Percentiles rank a stretch among this genome's conserved stretches.
These are phyloP conservation scores for Lactifluus piperatus DNA, from an alignment of 768 basidiomycete species.

Conservation along the genomic window DNA sequence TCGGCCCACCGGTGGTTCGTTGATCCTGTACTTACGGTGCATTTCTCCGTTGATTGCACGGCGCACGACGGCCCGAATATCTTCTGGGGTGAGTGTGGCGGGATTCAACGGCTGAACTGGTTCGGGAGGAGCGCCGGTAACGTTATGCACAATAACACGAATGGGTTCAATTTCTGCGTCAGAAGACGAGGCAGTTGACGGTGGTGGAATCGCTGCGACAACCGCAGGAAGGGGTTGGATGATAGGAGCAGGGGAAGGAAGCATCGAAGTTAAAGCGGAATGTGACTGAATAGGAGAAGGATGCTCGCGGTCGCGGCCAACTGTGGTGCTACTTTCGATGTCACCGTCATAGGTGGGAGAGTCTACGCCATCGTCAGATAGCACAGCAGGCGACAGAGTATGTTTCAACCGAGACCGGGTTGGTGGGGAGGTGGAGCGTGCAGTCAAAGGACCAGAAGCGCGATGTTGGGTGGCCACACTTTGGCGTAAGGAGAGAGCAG, in stretches of 20 bases:
- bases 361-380: constrained; percentile 69
- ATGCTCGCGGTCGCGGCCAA: constrained; percentile 36
- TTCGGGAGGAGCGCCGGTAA: constrained; percentile 16
- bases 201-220: neutral
- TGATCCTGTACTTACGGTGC: constrained; percentile 70
- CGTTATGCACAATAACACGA: constrained; percentile 4
- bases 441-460: constrained; percentile 3
- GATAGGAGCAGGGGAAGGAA: constrained; percentile 15
- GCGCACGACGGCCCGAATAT: constrained; percentile 71
- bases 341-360: constrained; percentile 90
- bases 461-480: constrained; percentile 23
- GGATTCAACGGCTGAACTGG: constrained; percentile 43
- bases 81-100: constrained; percentile 58
- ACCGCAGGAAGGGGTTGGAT: constrained; percentile 12
- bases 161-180: constrained; percentile 17
- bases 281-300: constrained; percentile 24
- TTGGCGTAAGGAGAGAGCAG: constrained; percentile 34
- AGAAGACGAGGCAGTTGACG: constrained; percentile 17
- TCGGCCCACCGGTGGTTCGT: constrained; percentile 68
- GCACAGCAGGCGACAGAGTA: constrained; percentile 33
- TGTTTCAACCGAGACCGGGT: constrained; percentile 22
- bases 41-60: constrained; percentile 66
- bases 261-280: constrained; percentile 21
- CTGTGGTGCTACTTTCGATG: constrained; percentile 69
- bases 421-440: constrained; percentile 16